Percentiles rank a stretch among this genome's conserved stretches.
phyloP scores from a whole-genome alignment of 495 filamentous ascomycete genomes.

The Neurospora africana region DNA sequence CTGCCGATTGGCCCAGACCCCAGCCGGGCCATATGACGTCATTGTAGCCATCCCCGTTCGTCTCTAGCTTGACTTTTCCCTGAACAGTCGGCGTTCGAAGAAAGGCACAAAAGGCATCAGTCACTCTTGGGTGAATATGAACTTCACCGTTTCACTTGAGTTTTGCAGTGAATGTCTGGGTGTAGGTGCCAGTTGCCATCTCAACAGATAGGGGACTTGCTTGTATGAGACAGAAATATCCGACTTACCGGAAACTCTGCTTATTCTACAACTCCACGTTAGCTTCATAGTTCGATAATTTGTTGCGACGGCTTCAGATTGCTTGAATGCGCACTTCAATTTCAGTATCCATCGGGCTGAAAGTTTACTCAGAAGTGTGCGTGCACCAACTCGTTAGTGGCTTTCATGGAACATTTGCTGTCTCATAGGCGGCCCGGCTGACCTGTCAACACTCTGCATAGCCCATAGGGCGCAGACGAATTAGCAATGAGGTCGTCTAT shows the following conservation, averaged over 20 bases:
- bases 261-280: background rate
- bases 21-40: background rate
- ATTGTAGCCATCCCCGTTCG: background rate
- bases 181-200: background rate
- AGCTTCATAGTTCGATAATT: background rate
- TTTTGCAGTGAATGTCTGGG: background rate
- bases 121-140: background rate
- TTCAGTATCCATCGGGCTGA: background rate
- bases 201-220: background rate
- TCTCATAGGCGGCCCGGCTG: background rate
- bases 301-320: background rate
- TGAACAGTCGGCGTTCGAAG: background rate
- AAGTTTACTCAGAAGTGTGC: background rate
- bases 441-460: background rate
- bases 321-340: background rate
- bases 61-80: background rate
- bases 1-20: background rate
- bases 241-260: background rate
- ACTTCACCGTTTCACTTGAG: background rate
- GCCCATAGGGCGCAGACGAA: background rate
- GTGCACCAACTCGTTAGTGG: background rate
- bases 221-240: background rate
- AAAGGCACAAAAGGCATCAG: background rate
- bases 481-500: background rate
- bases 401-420: background rate